A percentile compares a stretch with the other conserved stretches of the same genome.
Conservation (phyloP, 805 yeast species). For the Candida oleophila region DNA sequence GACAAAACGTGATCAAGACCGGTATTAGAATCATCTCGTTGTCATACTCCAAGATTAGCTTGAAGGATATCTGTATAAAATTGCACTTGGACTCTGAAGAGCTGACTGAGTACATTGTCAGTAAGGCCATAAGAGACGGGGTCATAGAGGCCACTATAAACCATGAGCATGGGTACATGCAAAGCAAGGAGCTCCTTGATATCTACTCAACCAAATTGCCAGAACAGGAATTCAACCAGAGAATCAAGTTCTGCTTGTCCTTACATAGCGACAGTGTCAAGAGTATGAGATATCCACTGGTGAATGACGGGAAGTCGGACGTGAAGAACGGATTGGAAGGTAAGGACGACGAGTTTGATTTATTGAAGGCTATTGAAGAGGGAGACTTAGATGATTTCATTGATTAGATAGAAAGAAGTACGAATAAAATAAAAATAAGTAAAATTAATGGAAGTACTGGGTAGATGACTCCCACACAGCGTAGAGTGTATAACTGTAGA, state of each 20-base stretch:
- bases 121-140: conserved; percentile 95
- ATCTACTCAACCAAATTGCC: conserved; percentile 87
- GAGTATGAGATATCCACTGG: conserved; percentile 87
- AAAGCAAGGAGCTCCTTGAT: conserved; percentile 82
- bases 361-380: conserved; percentile 50
- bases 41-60: conserved; percentile 85
- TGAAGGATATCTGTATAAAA: conserved; percentile 91
- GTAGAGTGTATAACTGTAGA: too few relatives aligned
- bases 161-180: conserved; percentile 88
- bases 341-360: conserved; percentile 41
- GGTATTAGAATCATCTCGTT: conserved; percentile 92
- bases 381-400: conserved; percentile 53
- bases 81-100: conserved; percentile 91
- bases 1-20: conserved; percentile 96
- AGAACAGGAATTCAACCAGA: conserved; percentile 82
- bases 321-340: conserved; percentile 27
- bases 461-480: too few relatives aligned
- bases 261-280: conserved; percentile 90
- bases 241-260: conserved; percentile 88
- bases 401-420: conserved; percentile 39
- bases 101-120: conserved; percentile 93
- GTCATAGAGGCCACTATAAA: conserved; percentile 94
- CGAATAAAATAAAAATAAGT: too few relatives aligned
- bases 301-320: conserved; percentile 30
- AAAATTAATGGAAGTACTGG: too few relatives aligned